Evolutionary conservation across 805 yeast species (phyloP).

Genomic region (Wickerhamia fluorescens): DNA sequence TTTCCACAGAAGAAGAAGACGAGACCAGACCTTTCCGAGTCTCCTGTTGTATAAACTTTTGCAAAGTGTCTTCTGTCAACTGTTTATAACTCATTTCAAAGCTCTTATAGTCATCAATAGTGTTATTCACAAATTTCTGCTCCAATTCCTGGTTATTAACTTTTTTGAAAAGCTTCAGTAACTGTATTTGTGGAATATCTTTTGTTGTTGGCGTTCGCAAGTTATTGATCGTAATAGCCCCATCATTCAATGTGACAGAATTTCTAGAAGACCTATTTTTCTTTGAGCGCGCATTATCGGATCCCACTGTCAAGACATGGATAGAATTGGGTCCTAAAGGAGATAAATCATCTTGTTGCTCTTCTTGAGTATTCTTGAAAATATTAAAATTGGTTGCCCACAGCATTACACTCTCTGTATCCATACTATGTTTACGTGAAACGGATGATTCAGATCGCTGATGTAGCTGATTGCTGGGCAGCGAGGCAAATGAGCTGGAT

Average conservation of each 20-base stretch:
- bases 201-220: constrained; percentile 62
- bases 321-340: constrained; percentile 72
- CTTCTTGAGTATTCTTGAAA: constrained; percentile 13
- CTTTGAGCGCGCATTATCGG: constrained; percentile 38
- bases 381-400: constrained; percentile 19
- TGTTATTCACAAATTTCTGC: constrained; percentile 11
- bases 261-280: constrained; percentile 24
- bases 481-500: constrained; percentile 9
- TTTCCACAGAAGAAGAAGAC: constrained; percentile 6
- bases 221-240: constrained; percentile 36
- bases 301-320: constrained; percentile 63
- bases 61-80: constrained; percentile 31
- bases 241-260: constrained; percentile 34
- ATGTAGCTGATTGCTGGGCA: constrained; percentile 3
- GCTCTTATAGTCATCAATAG: constrained; percentile 21
- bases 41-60: constrained; percentile 17
- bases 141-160: constrained; percentile 17
- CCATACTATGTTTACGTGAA: constrained; percentile 21
- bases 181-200: constrained; percentile 78
- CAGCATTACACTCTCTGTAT: constrained; percentile 24
- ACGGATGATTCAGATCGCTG: constrained; percentile 9
- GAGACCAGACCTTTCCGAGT: constrained; percentile 4
- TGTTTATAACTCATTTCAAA: constrained; percentile 33
- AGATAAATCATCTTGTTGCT: constrained; percentile 25
- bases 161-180: constrained; percentile 29